Conservation (phyloP, 495 filamentous ascomycete genomes). For the Hypoxylon trugodes region DNA sequence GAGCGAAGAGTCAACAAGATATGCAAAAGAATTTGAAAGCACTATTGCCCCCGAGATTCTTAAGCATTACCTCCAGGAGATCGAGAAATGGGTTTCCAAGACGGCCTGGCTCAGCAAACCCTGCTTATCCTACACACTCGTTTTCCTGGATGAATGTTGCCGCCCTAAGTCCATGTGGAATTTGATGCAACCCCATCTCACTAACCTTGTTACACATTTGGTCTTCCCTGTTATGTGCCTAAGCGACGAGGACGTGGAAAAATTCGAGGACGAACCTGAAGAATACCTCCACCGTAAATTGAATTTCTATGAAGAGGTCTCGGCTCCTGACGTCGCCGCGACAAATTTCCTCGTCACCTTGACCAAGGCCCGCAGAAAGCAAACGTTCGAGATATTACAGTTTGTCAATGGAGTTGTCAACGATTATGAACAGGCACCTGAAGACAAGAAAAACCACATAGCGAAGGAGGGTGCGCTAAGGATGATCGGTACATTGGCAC, state of each 20-base stretch:
- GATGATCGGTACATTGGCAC: slow-evolving; percentile 95
- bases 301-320: slow-evolving; percentile 97
- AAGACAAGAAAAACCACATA: slow-evolving; percentile 86
- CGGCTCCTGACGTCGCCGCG: slow-evolving; percentile 93
- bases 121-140: slow-evolving; percentile 87
- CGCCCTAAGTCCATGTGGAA: slow-evolving; percentile 97
- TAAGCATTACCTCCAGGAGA: slow-evolving; percentile 88
- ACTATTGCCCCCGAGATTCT: slow-evolving; percentile 96
- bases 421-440: slow-evolving; percentile 80
- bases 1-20: slow-evolving; percentile 73
- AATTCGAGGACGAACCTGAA: slow-evolving; percentile 91
- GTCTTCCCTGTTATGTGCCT: slow-evolving; percentile 96
- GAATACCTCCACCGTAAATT: slow-evolving; percentile 97
- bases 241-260: slow-evolving; percentile 88
- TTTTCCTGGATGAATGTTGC: slow-evolving; percentile 96
- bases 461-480: slow-evolving; percentile 96
- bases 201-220: slow-evolving; percentile 88
- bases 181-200: slow-evolving; percentile 90
- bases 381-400: slow-evolving; percentile 90
- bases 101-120: slow-evolving; percentile 94
- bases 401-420: slow-evolving; percentile 95
- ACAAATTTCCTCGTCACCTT: slow-evolving; percentile 95
- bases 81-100: slow-evolving; percentile 97
- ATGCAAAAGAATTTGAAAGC: slow-evolving; percentile 87
- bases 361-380: slow-evolving; percentile 93